A percentile compares a stretch with the other conserved stretches of the same genome.
These are phyloP conservation scores for Naganishia albida DNA, from an alignment of 1,284 basidiomycete species.

Conservation along the genomic window DNA sequence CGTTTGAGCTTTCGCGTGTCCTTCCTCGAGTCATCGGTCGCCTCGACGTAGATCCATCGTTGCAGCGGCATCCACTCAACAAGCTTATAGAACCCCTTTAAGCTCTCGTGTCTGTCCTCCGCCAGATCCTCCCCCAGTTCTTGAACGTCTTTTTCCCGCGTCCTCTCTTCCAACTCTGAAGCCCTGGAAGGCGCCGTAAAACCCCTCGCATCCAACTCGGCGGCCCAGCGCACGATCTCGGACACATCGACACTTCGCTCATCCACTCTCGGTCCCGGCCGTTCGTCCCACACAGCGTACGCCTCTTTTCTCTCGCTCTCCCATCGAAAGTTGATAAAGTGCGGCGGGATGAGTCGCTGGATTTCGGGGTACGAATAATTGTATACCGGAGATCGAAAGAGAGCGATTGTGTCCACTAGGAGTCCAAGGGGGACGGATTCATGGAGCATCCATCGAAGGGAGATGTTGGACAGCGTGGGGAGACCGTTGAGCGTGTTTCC, in stretches of 20 bases:
- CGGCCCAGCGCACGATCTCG: constrained; percentile 13
- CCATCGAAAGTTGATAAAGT: constrained; percentile 22
- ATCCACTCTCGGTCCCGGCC: constrained; percentile 7
- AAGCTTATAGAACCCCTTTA: constrained; percentile 22
- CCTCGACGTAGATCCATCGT: constrained; percentile 26
- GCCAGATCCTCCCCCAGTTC: constrained; percentile 14
- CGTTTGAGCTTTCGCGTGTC: constrained; percentile 19
- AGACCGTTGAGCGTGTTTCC: constrained; percentile 36
- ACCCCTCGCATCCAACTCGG: constrained; percentile 21
- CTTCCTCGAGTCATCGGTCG: not conserved
- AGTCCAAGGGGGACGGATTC: constrained; percentile 41
- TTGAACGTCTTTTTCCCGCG: not conserved
- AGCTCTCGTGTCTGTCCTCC: constrained; percentile 22
- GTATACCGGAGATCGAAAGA: constrained; percentile 24
- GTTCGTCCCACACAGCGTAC: not conserved
- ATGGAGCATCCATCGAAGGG: constrained; percentile 47
- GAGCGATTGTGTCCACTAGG: constrained; percentile 22
- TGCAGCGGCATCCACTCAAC: constrained; percentile 28
- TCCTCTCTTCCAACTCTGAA: not conserved
- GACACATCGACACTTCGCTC: not conserved
- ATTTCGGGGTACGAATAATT: constrained; percentile 24
- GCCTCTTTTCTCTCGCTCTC: constrained; percentile 6
- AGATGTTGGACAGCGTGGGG: constrained; percentile 41
- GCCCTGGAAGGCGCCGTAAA: not conserved
- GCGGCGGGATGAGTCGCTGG: constrained; percentile 13